These are phyloP conservation scores for Zygnema circumcarinatum DNA, from an alignment of 139 green algal species.

Conservation along the genomic window DNA sequence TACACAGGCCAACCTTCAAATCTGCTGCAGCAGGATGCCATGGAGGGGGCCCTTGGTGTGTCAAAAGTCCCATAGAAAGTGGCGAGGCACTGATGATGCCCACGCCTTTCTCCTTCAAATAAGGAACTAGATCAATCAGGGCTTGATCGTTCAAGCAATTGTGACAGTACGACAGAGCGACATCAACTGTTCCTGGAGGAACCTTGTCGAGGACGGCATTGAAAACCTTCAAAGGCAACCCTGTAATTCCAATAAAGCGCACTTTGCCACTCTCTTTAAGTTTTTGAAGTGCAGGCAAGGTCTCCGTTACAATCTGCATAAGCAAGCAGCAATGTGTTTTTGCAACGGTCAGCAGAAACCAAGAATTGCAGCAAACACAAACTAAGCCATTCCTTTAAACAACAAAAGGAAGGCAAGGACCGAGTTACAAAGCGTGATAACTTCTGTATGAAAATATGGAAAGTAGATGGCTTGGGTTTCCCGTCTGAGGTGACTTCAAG, in stretches of 20 bases:
- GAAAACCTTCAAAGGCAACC: constrained; percentile 84
- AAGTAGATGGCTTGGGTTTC: no score
- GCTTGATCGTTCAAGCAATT: constrained; percentile 76
- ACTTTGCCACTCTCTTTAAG: constrained; percentile 84
- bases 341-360: no score
- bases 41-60: constrained; percentile 75
- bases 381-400: no score
- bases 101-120: constrained; percentile 75
- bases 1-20: constrained; percentile 63
- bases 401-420: no score
- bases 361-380: no score
- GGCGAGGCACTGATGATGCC: constrained; percentile 87
- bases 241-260: constrained; percentile 87
- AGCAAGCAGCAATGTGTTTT: no score
- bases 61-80: constrained; percentile 93
- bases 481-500: no score
- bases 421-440: no score
- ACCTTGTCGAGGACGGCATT: constrained; percentile 77
- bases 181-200: constrained; percentile 77
- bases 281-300: constrained; percentile 83
- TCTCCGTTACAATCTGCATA: constrained; percentile 79
- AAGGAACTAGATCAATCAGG: constrained; percentile 56
- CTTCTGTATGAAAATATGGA: no score
- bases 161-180: constrained; percentile 94
- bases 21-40: constrained; percentile 89